These are phyloP conservation scores for Monilinia laxa DNA, from an alignment of 2,329 filamentous ascomycete genomes.

Conservation along the genomic window DNA sequence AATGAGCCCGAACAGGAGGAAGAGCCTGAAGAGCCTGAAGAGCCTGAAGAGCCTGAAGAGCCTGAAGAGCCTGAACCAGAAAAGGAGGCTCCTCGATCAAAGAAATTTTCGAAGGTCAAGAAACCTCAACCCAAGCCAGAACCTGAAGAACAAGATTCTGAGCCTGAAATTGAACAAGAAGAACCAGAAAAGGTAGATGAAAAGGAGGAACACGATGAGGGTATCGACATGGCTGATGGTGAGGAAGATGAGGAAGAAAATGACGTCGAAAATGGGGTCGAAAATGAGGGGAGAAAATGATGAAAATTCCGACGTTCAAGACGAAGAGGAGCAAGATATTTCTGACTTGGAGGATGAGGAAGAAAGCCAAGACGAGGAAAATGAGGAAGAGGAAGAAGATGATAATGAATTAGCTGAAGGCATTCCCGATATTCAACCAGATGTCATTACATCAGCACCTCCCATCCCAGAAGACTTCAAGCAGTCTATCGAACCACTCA, in stretches of 20 bases:
- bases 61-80: constrained; percentile 50
- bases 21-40: constrained; percentile 43
- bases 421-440: constrained; percentile 14
- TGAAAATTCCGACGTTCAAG: constrained; percentile 2
- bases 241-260: constrained; percentile 16
- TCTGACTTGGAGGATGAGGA: constrained; percentile 2
- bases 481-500: constrained; percentile 2
- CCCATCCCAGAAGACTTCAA: constrained; percentile 18
- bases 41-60: constrained; percentile 49
- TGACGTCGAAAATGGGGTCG: constrained; percentile 1
- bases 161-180: background rate
- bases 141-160: constrained; percentile 3
- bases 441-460: constrained; percentile 19
- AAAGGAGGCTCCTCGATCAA: constrained; percentile 2
- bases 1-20: constrained; percentile 29
- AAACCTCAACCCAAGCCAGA: constrained; percentile 1
- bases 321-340: constrained; percentile 12
- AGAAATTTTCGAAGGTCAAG: constrained; percentile 4
- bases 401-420: constrained; percentile 10
- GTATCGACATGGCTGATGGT: constrained; percentile 16
- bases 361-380: constrained; percentile 16
- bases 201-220: constrained; percentile 22
- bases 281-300: constrained; percentile 5
- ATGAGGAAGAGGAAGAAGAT: constrained; percentile 1
- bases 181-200: constrained; percentile 2